phyloP scores from a whole-genome alignment of 805 yeast species.

The Aciculoconidium aculeatum region DNA sequence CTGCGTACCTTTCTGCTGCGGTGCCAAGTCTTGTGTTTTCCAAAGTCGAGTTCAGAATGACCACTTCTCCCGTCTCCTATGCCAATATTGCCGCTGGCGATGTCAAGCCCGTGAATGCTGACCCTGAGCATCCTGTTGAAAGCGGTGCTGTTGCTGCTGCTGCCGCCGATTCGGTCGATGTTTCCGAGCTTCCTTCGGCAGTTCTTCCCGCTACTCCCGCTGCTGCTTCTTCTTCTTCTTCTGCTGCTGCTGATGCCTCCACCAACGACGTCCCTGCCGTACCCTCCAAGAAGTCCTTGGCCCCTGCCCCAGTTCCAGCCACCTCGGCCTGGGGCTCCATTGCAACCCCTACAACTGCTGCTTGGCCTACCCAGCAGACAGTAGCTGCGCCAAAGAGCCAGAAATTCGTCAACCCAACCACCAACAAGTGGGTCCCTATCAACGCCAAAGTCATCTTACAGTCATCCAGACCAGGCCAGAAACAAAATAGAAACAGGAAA shows the following conservation, averaged over 20 bases:
- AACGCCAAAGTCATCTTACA: conserved; percentile 38
- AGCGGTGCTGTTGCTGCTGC: conserved; percentile 6
- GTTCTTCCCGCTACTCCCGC: no score
- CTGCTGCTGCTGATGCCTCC: conserved; percentile 7
- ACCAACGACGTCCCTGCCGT: conserved; percentile 6
- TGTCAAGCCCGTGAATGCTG: conserved; percentile 14
- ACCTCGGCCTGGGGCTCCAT: conserved; percentile 38
- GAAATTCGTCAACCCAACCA: conserved; percentile 36
- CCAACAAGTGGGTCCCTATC: conserved; percentile 42
- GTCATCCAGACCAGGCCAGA: conserved; percentile 23
- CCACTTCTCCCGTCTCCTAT: conserved; percentile 29
- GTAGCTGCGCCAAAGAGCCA: conserved; percentile 13
- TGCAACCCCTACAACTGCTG: conserved; percentile 9
- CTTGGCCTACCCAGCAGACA: conserved; percentile 40
- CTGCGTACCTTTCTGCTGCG: no score
- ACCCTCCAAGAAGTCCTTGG: conserved; percentile 25
- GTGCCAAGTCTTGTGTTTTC: no score
- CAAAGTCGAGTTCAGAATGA: conserved; percentile 11
- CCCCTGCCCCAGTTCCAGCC: conserved; percentile 43
- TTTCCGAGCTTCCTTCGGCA: conserved; percentile 3
- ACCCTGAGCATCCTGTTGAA: conserved; percentile 8
- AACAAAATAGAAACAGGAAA: conserved; percentile 21
- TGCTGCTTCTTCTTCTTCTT: conserved; percentile 5
- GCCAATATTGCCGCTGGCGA: conserved; percentile 41
- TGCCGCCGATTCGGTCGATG: conserved; percentile 3